Conservation (phyloP, 805 yeast species). For the Kluyveromyces lactis region DNA sequence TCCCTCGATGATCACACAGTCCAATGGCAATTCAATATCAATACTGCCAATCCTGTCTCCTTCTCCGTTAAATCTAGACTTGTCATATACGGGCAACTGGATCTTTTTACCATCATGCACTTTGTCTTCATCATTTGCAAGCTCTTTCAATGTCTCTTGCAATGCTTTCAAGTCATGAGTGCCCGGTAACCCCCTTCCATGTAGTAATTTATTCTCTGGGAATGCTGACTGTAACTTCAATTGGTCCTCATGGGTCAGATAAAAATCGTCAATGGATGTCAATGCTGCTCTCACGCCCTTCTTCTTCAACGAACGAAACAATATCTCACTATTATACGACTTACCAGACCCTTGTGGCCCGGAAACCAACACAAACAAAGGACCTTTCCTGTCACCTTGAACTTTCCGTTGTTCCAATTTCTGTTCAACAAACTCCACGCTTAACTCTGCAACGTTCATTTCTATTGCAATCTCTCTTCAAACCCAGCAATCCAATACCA, state of each 20-base stretch:
- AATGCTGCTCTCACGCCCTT: slow-evolving; percentile 35
- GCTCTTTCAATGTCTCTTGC: slow-evolving; percentile 14
- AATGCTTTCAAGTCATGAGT: slow-evolving; percentile 63
- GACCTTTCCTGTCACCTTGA: slow-evolving; percentile 12
- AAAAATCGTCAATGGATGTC: slow-evolving; percentile 82
- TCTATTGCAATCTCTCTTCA: background rate
- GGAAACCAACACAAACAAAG: slow-evolving; percentile 48
- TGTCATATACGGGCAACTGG: slow-evolving; percentile 71
- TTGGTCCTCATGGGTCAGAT: slow-evolving; percentile 62
- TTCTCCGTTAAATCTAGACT: slow-evolving; percentile 56
- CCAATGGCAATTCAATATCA: slow-evolving; percentile 34
- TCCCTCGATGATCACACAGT: slow-evolving; percentile 78
- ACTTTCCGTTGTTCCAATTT: background rate
- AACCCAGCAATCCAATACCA: no score
- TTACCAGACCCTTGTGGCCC: slow-evolving; percentile 84
- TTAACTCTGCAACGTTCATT: background rate
- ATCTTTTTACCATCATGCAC: slow-evolving; percentile 7
- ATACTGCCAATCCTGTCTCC: slow-evolving; percentile 59
- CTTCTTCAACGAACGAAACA: slow-evolving; percentile 32
- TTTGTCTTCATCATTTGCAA: slow-evolving; percentile 20
- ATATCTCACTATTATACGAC: slow-evolving; percentile 42
- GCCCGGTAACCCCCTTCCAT: slow-evolving; percentile 88
- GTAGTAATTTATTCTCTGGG: slow-evolving; percentile 45
- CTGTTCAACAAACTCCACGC: background rate
- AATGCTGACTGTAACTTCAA: slow-evolving; percentile 31